Conservation (phyloP, 202 grass and related monocot genomes). For the Cymbopogon flexuosus region DNA sequence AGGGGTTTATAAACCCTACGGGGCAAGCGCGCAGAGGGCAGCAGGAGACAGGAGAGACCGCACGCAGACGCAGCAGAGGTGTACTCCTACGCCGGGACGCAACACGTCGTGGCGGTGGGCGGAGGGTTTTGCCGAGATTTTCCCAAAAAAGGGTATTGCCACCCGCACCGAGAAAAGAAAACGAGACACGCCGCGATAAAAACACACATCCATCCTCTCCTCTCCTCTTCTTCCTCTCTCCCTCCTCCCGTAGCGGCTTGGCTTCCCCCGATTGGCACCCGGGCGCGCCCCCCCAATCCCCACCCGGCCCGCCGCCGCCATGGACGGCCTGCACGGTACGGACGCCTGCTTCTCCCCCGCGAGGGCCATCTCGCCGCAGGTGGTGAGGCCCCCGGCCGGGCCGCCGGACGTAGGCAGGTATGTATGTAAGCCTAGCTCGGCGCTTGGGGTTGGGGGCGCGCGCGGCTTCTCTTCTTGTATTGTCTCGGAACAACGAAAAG, state of each 20-base stretch:
- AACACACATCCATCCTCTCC: background rate
- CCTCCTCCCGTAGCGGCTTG: background rate
- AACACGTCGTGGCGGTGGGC: conserved; percentile 13
- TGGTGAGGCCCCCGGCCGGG: conserved; percentile 35
- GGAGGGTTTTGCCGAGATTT: conserved; percentile 62
- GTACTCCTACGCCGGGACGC: background rate
- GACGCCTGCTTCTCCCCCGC: conserved; percentile 65
- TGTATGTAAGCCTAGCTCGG: conserved; percentile 34
- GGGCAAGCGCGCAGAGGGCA: background rate
- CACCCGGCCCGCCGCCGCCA: conserved; percentile 25
- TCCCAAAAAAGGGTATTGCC: conserved; percentile 37
- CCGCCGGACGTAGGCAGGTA: conserved; percentile 48
- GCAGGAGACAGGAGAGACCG: no score
- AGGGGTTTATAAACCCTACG: conserved; percentile 41
- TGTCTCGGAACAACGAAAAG: background rate
- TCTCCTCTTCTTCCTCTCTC: background rate
- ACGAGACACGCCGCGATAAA: conserved; percentile 44
- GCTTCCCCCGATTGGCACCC: conserved; percentile 26
- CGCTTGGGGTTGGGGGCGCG: conserved; percentile 17
- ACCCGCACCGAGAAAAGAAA: conserved; percentile 46
- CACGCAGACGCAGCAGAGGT: no score
- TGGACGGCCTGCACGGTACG: conserved; percentile 60
- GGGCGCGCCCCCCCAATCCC: background rate
- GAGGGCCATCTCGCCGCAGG: conserved; percentile 58
- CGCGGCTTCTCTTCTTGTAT: background rate